Conservation (phyloP, 2,329 filamentous ascomycete species). For the Nectriaceae sp. region DNA sequence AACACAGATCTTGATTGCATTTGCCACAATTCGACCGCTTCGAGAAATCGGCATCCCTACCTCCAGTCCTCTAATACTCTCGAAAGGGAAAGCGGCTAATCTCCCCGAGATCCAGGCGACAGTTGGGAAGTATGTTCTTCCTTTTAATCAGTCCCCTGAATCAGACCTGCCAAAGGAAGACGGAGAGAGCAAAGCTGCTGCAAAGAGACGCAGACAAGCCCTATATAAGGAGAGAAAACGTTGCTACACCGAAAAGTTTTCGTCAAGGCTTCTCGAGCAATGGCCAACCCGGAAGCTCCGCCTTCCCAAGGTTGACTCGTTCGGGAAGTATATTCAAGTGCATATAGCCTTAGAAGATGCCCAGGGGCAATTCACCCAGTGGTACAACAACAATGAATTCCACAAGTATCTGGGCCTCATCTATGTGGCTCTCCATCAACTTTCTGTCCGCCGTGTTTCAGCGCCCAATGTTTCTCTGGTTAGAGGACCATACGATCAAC, state of each 20-base stretch:
- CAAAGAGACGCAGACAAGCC: neutral
- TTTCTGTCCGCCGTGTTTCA: neutral
- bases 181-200: neutral
- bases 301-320: neutral
- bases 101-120: neutral
- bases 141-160: neutral
- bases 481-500: too few relatives aligned
- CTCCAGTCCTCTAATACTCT: neutral
- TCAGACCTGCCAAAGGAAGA: neutral
- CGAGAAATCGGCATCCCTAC: neutral
- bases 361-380: neutral
- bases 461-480: neutral
- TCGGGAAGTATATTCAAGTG: neutral
- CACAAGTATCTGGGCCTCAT: neutral
- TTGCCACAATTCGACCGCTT: neutral
- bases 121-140: neutral
- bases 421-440: neutral
- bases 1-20: neutral
- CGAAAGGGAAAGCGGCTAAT: neutral
- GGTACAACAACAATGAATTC: neutral
- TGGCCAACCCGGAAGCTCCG: neutral
- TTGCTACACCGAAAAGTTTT: neutral
- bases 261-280: neutral
- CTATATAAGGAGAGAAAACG: neutral
- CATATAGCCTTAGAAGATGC: neutral